Percentiles rank a stretch among this genome's conserved stretches.
Evolutionary conservation across 768 basidiomycete species (phyloP).

Genomic region (Psilocybe subaeruginosa): DNA sequence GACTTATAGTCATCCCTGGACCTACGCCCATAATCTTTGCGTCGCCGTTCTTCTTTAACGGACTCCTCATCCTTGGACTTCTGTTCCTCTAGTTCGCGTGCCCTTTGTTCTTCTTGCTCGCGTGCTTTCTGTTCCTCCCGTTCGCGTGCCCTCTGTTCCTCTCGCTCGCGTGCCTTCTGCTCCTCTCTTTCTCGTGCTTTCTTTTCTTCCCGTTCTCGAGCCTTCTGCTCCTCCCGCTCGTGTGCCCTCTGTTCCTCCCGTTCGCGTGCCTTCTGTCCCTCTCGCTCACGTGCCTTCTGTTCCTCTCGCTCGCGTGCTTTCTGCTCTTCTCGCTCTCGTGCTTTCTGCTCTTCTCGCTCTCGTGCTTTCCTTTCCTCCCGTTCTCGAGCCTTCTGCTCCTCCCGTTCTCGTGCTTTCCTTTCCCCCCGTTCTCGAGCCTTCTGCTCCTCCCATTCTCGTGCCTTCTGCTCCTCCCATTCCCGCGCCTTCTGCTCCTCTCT

Average conservation of each 20-base stretch:
- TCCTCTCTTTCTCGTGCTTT: constrained; percentile 5
- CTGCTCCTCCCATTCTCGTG: constrained; percentile 1
- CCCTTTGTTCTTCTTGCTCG: constrained; percentile 4
- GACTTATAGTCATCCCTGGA: constrained; percentile 8
- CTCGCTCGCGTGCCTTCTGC: neutral
- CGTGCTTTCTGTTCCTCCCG: constrained; percentile 6
- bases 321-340: neutral
- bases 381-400: neutral
- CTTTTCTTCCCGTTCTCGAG: constrained; percentile 4
- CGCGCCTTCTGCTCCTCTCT: constrained; percentile 7
- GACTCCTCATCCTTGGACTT: constrained; percentile 2
- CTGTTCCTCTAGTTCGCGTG: neutral
- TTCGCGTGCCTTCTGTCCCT: constrained; percentile 4
- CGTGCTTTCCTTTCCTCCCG: neutral
- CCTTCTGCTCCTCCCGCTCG: constrained; percentile 1
- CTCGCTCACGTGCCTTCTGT: constrained; percentile 3
- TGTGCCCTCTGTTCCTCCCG: constrained; percentile 1
- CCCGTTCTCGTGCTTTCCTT: constrained; percentile 2
- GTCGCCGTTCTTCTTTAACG: constrained; percentile 7
- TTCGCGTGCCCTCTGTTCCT: neutral
- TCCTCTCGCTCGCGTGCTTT: constrained; percentile 2
- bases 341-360: neutral
- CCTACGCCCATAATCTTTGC: constrained; percentile 11
- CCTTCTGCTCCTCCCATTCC: constrained; percentile 5
- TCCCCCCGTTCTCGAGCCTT: constrained; percentile 2